These are phyloP conservation scores for Malassezia globosa DNA, from an alignment of 1,284 basidiomycete species.

Conservation along the genomic window DNA sequence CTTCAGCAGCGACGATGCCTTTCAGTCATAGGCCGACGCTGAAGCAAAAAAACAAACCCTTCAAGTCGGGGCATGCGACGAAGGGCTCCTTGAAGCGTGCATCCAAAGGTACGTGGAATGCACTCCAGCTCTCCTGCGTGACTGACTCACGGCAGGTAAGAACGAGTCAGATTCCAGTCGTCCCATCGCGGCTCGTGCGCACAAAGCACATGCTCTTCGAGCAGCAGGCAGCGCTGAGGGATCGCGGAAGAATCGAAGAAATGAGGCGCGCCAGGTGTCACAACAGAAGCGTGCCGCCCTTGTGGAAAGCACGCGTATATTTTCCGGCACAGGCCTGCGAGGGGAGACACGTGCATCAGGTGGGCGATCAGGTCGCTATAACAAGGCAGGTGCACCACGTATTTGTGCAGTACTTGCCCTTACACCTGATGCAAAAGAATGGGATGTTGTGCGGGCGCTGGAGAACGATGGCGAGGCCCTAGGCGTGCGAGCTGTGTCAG, in stretches of 20 bases:
- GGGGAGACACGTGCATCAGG: constrained; percentile 6
- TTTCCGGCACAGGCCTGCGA: constrained; percentile 17
- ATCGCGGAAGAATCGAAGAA: constrained; percentile 31
- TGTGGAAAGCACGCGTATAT: constrained; percentile 34
- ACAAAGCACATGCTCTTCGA: constrained; percentile 27
- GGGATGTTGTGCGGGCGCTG: constrained; percentile 55
- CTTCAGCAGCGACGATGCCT: constrained; percentile 13
- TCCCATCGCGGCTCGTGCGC: constrained; percentile 12
- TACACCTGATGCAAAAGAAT: constrained; percentile 57
- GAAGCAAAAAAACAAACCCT: constrained; percentile 41
- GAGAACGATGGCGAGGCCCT: constrained; percentile 58
- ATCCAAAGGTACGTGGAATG: constrained; percentile 27
- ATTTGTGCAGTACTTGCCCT: constrained; percentile 70
- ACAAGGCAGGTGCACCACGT: constrained; percentile 60
- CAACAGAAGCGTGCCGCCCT: constrained; percentile 36
- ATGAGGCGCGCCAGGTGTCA: constrained; percentile 38
- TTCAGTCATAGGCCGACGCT: constrained; percentile 20
- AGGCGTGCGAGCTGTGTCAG: constrained; percentile 30
- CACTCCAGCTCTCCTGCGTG: too few species aligned
- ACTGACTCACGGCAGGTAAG: constrained; percentile 9
- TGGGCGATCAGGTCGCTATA: neutral
- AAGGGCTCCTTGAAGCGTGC: constrained; percentile 34
- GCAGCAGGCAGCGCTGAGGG: constrained; percentile 28
- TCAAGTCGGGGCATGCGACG: constrained; percentile 43
- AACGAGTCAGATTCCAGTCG: constrained; percentile 4